These are phyloP conservation scores for Echinosophora koreensis DNA, from an alignment of 306 rosid species.

Conservation along the genomic window DNA sequence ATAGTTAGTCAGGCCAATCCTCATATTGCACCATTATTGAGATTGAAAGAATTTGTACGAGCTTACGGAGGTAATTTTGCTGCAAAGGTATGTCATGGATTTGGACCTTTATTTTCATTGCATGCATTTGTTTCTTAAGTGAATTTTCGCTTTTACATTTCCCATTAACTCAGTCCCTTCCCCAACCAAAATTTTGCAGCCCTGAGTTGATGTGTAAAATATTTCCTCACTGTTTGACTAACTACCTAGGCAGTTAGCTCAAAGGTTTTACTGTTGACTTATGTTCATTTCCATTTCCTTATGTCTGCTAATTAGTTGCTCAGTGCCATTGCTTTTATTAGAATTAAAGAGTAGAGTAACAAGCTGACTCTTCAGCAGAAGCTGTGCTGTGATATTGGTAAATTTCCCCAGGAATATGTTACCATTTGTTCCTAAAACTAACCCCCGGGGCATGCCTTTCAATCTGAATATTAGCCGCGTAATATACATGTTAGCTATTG, in stretches of 20 bases:
- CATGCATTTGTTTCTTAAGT: constrained; percentile 23
- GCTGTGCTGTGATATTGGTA: constrained; percentile 20
- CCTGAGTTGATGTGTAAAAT: constrained; percentile 25
- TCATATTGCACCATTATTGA: constrained; percentile 90
- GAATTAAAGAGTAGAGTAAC: neutral
- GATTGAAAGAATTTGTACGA: constrained; percentile 88
- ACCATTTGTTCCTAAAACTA: constrained; percentile 24
- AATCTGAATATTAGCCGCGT: constrained; percentile 31
- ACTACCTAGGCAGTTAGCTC: constrained; percentile 6
- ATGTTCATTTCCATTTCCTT: constrained; percentile 2
- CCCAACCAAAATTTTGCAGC: neutral
- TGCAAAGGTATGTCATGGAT: constrained; percentile 76
- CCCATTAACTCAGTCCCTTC: neutral
- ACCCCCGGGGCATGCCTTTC: constrained; percentile 3
- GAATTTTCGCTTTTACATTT: constrained; percentile 18
- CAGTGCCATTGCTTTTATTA: constrained; percentile 9
- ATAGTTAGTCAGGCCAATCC: constrained; percentile 99
- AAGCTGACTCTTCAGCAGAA: constrained; percentile 3
- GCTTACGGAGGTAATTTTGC: constrained; percentile 93
- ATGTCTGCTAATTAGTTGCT: constrained; percentile 22
- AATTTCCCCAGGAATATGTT: constrained; percentile 30
- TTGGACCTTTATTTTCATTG: constrained; percentile 24
- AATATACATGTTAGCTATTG: constrained; percentile 10
- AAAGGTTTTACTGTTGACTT: neutral
- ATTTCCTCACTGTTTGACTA: constrained; percentile 28